Conservation (phyloP, 164 flowering plant species). For the Berberis vulgaris region DNA sequence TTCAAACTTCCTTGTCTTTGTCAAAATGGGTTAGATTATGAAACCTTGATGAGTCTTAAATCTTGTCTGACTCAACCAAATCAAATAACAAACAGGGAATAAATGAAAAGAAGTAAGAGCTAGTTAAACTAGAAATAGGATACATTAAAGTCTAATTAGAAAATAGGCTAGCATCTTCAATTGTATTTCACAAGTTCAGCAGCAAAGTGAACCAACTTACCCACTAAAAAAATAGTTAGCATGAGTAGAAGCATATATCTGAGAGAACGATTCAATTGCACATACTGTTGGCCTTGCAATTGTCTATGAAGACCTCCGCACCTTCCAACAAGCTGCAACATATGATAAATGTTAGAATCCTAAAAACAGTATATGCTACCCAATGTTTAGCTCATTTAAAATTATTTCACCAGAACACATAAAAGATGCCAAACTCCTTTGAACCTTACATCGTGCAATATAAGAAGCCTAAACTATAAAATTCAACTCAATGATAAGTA, state of each 20-base stretch:
- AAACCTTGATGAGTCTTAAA: too few species aligned
- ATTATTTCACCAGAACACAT: neutral
- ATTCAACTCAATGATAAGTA: too few species aligned
- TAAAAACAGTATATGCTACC: too few species aligned
- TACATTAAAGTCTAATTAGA: neutral
- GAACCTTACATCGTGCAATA: too few species aligned
- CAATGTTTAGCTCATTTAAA: neutral
- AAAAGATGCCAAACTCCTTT: neutral
- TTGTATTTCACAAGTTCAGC: neutral
- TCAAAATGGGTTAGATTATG: too few species aligned
- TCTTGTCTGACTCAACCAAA: too few species aligned
- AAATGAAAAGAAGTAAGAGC: neutral
- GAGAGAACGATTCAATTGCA: slow-evolving; percentile 37
- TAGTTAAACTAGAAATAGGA: neutral
- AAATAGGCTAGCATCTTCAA: neutral
- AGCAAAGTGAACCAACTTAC: slow-evolving; percentile 26
- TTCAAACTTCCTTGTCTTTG: too few species aligned
- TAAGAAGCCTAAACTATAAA: too few species aligned
- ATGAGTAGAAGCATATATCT: slow-evolving; percentile 41
- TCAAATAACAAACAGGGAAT: too few species aligned
- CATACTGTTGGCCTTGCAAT: slow-evolving; percentile 25
- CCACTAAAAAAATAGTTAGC: slow-evolving; percentile 54
- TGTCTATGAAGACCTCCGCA: slow-evolving; percentile 25
- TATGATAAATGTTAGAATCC: neutral
- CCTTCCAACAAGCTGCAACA: slow-evolving; percentile 42